Conservation (phyloP, 2,329 filamentous ascomycete genomes). For the Fusarium mundagurra region DNA sequence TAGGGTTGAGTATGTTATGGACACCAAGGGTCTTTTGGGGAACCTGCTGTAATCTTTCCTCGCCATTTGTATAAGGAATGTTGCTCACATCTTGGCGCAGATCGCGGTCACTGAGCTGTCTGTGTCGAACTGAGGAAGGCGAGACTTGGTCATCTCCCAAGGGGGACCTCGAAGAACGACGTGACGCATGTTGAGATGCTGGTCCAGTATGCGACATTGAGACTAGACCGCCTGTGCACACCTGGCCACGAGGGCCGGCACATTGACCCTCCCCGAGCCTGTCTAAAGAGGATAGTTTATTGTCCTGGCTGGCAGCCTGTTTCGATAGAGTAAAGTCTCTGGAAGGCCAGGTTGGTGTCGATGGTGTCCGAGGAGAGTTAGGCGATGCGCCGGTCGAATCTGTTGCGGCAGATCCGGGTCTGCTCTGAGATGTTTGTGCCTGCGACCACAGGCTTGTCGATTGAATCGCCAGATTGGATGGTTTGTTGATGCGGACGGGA, state of each 20-base stretch:
- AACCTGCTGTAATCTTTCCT: constrained; percentile 40
- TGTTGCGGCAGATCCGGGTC: constrained; percentile 45
- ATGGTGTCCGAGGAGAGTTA: constrained; percentile 49
- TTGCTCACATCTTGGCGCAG: constrained; percentile 34
- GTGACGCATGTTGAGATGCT: constrained; percentile 66
- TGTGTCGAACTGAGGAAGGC: constrained; percentile 37
- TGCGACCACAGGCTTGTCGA: constrained; percentile 49
- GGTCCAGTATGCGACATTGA: constrained; percentile 72
- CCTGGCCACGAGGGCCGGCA: constrained; percentile 61
- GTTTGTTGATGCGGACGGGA: constrained; percentile 43
- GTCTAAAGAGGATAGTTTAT: constrained; percentile 33
- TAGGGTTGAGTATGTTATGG: constrained; percentile 52
- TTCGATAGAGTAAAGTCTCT: constrained; percentile 35
- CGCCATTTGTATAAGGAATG: constrained; percentile 36
- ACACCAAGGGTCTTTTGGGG: constrained; percentile 47
- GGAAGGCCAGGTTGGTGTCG: constrained; percentile 47
- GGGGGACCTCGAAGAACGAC: constrained; percentile 58
- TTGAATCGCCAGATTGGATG: constrained; percentile 48
- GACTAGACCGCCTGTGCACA: constrained; percentile 65
- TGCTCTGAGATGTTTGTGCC: constrained; percentile 46
- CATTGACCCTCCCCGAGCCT: constrained; percentile 60
- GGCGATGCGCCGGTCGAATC: constrained; percentile 48
- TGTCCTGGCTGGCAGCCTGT: constrained; percentile 36
- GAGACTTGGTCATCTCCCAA: constrained; percentile 47
- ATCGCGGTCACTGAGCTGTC: constrained; percentile 37